Evolutionary conservation across 2,329 filamentous ascomycete genomes (phyloP), one percentile per base, ranked within the genome.

Genomic region (Cladorrhinum sp.): DNA sequence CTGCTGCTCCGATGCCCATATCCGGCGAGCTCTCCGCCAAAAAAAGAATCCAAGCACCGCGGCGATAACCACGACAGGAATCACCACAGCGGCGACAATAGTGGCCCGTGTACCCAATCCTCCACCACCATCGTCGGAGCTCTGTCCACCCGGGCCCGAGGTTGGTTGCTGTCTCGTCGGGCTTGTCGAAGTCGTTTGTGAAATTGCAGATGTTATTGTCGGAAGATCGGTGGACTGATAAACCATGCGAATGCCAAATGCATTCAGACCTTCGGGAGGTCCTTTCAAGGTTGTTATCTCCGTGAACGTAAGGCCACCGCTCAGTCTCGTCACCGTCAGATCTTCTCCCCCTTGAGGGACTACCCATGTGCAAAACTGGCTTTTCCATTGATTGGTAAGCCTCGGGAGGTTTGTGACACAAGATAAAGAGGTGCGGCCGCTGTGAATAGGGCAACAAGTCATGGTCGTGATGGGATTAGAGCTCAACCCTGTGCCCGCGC

Each of bases 161-260:
- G n/a, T n/a, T n/a, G n/a, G n/a, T n/a, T n/a, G 52, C 20, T 27
- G 50, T 10, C 9, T 36, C 4, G 10, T 27, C 8, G 25, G 12
- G 25, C 20, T 54, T 36, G 55, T 9, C 23, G 45, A 48, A 36
- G 49, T 9, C 13, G 38, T 22, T 1, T 45, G 8, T 9, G 59
- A 25, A 8, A 54, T 10, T 18, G n/a, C n/a, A n/a, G n/a, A n/a
- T n/a, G n/a, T n/a, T n/a, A n/a, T 23, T 1, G 61, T 59, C 2
- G 57, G 20, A 2, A 71, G 24, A 38, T 75, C 72, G 7, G 64
- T 71, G n/a, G 62, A 48, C 45, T 74, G 66, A 54, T 74, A 71
- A 12, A 76, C 68, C 73, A 75, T 76, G 7, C 70, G 67, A 10
- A 75, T 54, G 38, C 73, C 73, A 49, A 66, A 74, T 0, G 73